These are phyloP conservation scores for Blastocrithidia nonstop DNA, from an alignment of 208 protist species.

Conservation along the genomic window DNA sequence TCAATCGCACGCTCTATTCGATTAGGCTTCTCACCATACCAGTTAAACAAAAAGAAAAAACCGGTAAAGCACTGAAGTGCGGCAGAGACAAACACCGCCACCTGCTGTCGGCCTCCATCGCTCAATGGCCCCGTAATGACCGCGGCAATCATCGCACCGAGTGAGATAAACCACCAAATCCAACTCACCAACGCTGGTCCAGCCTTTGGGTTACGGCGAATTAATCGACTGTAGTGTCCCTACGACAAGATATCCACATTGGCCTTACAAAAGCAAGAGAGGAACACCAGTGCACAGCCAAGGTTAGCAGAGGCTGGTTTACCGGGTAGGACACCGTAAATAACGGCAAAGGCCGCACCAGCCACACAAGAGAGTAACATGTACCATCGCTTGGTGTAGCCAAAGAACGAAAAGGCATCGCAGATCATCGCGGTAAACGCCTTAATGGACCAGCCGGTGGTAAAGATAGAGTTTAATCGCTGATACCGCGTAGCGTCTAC, in stretches of 20 bases:
- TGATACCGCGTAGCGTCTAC: conserved; percentile 22
- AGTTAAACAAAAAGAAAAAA: conserved; percentile 45
- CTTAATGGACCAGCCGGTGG: conserved; percentile 52
- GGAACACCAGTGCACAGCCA: conserved; percentile 26
- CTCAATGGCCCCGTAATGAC: conserved; percentile 32
- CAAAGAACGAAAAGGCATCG: conserved; percentile 40
- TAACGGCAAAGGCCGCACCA: conserved; percentile 17
- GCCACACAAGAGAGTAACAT: conserved; percentile 23
- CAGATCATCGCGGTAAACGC: conserved; percentile 36
- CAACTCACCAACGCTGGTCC: conserved; percentile 43
- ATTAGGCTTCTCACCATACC: conserved; percentile 47
- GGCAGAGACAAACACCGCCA: conserved; percentile 41
- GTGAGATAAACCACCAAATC: conserved; percentile 41
- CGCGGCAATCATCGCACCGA: conserved; percentile 23
- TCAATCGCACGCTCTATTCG: conserved; percentile 26
- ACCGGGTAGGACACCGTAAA: conserved; percentile 27
- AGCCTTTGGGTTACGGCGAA: conserved; percentile 20
- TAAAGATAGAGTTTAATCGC: conserved; percentile 17
- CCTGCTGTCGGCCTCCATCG: conserved; percentile 19
- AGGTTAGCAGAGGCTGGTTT: conserved; percentile 14
- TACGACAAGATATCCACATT: conserved; percentile 66
- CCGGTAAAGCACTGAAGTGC: conserved; percentile 27
- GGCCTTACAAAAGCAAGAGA: conserved; percentile 29
- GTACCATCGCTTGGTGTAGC: conserved; percentile 70
- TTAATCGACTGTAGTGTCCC: conserved; percentile 60